Base-by-base conservation (phyloP, 2,329 filamentous ascomycete genomes). In the Sphaerulina populicola region DNA sequence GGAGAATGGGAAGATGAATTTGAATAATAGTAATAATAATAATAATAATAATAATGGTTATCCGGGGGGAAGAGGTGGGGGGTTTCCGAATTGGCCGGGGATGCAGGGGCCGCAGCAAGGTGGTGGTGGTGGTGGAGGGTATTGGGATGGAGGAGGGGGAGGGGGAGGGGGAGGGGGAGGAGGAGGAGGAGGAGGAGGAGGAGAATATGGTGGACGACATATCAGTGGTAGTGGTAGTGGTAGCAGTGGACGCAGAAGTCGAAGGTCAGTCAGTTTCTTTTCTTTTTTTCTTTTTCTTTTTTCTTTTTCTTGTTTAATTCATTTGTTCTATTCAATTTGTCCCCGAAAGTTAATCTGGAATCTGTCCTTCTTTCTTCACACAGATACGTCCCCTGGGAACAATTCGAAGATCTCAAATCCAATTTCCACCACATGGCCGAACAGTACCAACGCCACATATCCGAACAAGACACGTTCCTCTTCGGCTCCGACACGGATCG, bases 401-500 rank as follows among this genome's bases (percentile, higher is more conserved):
- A 37, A 31, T 36, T 49, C 37, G 43, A 52, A 35, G 47, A 49
- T 46, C 31, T 48, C 38, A 48, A 48, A 42, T 31, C 46, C 27
- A 48, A 40, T 40, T 56, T 62, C n/a, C 47, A 53, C 5, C 47
- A 51, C 9, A 52, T 60, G 58, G 48, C 45, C 5, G 55, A 56
- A 31, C 57, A 60, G 38, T 60, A 59, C 31, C 49, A 54, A 36
- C 46, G 51, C n/a, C 49, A 55, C 27, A 50, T 57, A 44, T 49
- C 45, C 14, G 50, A 58, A 29, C 41, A 53, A 41, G 54, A 60
- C 38, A 55, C 58, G 2, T 54, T 62, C 27, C 33, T 62, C 18
- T 63, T 61, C 48, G 61, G 61, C 18, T 57, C 51, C 5, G 59
- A 59, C 21, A 44, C 45, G n/a, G 61, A 63, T 48, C 44, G 52